Conservation (phyloP, 768 basidiomycete species). For the Trametes meyenii region DNA sequence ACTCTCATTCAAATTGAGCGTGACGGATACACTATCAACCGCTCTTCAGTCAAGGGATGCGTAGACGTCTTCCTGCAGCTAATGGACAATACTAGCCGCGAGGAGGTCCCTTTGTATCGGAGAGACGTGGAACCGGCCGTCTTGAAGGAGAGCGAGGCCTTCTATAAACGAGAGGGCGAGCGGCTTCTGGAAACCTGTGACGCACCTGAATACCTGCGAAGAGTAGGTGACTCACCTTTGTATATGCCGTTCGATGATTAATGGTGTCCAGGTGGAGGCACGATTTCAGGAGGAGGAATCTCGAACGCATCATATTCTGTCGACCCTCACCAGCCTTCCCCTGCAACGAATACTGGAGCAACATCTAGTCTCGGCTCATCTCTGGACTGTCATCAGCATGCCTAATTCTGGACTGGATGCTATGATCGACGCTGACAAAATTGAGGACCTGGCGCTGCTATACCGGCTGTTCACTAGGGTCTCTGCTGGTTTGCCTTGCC, state of each 20-base stretch:
- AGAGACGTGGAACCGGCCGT: conserved; percentile 83
- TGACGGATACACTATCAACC: conserved; percentile 87
- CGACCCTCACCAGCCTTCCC: conserved; percentile 67
- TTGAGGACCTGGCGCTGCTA: conserved; percentile 75
- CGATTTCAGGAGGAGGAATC: conserved; percentile 84
- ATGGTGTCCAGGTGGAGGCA: conserved; percentile 63
- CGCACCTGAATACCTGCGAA: conserved; percentile 77
- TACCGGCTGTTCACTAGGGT: conserved; percentile 77
- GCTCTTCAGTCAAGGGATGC: conserved; percentile 87
- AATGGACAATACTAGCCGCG: conserved; percentile 46
- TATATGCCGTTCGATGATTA: not conserved
- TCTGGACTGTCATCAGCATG: conserved; percentile 75
- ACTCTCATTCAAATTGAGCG: conserved; percentile 89
- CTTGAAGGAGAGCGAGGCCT: conserved; percentile 73
- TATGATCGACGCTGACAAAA: conserved; percentile 84
- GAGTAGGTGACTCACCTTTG: conserved; percentile 50
- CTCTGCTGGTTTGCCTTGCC: conserved; percentile 59
- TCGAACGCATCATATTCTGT: conserved; percentile 84
- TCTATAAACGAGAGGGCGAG: conserved; percentile 78
- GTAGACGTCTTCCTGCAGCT: conserved; percentile 84
- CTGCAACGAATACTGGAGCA: conserved; percentile 78
- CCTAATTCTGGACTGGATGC: conserved; percentile 81
- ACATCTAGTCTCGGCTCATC: conserved; percentile 75
- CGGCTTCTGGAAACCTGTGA: conserved; percentile 73
- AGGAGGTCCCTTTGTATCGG: conserved; percentile 67